Evolutionary conservation across 495 filamentous ascomycete genomes (phyloP).

Genomic region (Aspergillus affinis): DNA sequence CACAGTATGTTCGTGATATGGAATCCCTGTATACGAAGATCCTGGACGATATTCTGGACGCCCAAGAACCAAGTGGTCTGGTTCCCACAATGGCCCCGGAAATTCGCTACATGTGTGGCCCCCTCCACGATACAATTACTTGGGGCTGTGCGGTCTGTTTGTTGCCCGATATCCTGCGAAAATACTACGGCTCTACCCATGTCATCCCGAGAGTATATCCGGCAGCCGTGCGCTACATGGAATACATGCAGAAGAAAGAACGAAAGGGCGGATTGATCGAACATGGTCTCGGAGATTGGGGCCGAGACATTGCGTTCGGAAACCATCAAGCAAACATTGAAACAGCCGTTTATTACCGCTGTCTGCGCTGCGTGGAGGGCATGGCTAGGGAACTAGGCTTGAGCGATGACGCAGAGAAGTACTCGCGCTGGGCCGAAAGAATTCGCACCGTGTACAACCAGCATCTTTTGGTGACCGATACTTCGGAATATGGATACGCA

Average conservation of each 20-base stretch:
- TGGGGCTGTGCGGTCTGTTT: slow-evolving; percentile 32
- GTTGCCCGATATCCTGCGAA: slow-evolving; percentile 24
- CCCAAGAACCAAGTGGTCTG: slow-evolving; percentile 27
- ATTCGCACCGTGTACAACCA: slow-evolving; percentile 26
- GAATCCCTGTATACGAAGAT: slow-evolving; percentile 31
- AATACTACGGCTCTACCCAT: slow-evolving; percentile 29
- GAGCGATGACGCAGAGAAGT: slow-evolving; percentile 18
- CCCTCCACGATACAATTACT: slow-evolving; percentile 32
- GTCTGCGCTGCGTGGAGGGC: slow-evolving; percentile 26
- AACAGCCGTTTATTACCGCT: slow-evolving; percentile 32
- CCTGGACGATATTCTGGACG: slow-evolving; percentile 30
- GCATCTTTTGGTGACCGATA: slow-evolving; percentile 27
- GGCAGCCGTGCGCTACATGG: slow-evolving; percentile 29
- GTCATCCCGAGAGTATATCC: slow-evolving; percentile 24
- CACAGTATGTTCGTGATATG: slow-evolving; percentile 33
- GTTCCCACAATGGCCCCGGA: slow-evolving; percentile 34
- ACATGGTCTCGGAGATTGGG: slow-evolving; percentile 32
- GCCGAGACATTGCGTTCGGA: slow-evolving; percentile 30
- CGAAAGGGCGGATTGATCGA: slow-evolving; percentile 28
- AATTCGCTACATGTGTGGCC: slow-evolving; percentile 34
- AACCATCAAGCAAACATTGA: slow-evolving; percentile 35
- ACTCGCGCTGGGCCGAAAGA: slow-evolving; percentile 20
- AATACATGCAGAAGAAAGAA: slow-evolving; percentile 30
- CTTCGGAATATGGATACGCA: slow-evolving; percentile 14
- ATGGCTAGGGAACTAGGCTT: slow-evolving; percentile 29